Conservation (phyloP, 129 eudicot genomes). For the Chrysanthemum lavandulifolium region DNA sequence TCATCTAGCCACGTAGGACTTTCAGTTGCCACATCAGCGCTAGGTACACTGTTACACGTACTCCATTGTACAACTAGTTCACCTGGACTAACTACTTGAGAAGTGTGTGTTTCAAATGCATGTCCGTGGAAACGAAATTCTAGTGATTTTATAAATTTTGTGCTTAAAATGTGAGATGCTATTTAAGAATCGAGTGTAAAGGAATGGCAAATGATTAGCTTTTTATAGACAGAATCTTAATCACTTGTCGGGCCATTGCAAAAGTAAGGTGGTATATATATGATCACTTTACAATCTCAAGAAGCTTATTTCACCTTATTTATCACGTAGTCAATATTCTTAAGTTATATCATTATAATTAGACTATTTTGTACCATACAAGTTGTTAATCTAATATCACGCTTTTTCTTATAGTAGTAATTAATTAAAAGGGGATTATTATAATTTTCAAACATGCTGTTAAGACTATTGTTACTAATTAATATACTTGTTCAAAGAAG, state of each 20-base stretch:
- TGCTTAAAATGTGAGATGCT: not conserved
- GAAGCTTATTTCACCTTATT: no score
- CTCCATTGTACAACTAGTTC: not conserved
- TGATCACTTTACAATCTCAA: not conserved
- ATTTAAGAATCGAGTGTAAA: not conserved
- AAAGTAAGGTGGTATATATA: not conserved
- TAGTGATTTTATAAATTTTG: no score
- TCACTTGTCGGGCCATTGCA: no score
- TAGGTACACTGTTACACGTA: no score
- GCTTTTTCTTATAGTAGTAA: not conserved
- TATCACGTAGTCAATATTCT: not conserved
- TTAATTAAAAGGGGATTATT: not conserved
- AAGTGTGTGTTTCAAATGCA: not conserved
- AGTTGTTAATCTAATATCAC: not conserved
- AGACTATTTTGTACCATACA: not conserved
- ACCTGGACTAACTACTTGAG: not conserved
- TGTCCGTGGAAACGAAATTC: not conserved
- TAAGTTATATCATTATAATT: not conserved
- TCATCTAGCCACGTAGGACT: not conserved
- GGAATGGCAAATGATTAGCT: not conserved
- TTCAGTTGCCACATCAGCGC: conserved; percentile 1
- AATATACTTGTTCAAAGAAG: no score
- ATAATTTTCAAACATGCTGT: no score
- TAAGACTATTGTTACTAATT: no score
- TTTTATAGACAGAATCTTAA: not conserved